Percentiles rank a stretch among this genome's conserved stretches.
These are phyloP conservation scores for Tremella fuciformis DNA, from an alignment of 768 basidiomycete genomes.

Conservation along the genomic window DNA sequence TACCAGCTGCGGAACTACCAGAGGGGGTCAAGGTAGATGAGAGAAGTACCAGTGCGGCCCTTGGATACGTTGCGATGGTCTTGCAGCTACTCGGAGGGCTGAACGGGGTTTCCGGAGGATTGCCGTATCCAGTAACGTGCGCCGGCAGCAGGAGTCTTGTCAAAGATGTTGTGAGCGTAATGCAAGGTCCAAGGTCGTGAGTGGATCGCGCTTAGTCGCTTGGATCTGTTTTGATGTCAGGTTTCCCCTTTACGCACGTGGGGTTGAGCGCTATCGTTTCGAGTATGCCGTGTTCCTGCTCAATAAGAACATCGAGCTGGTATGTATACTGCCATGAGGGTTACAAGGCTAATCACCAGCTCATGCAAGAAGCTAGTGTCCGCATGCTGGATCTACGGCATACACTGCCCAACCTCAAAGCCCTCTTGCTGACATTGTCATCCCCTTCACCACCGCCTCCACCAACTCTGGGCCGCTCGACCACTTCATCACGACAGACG, in stretches of 20 bases:
- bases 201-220: slow-evolving; percentile 48
- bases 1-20: slow-evolving; percentile 59
- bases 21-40: slow-evolving; percentile 58
- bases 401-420: slow-evolving; percentile 94
- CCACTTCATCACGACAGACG: slow-evolving; percentile 6
- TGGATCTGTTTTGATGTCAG: slow-evolving; percentile 54
- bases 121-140: slow-evolving; percentile 87
- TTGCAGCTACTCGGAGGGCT: slow-evolving; percentile 78
- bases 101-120: slow-evolving; percentile 56
- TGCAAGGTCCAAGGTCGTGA: slow-evolving; percentile 92
- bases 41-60: slow-evolving; percentile 78
- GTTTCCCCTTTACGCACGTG: slow-evolving; percentile 91
- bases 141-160: slow-evolving; percentile 87
- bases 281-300: slow-evolving; percentile 95
- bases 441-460: slow-evolving; percentile 27
- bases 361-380: slow-evolving; percentile 86
- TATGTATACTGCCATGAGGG: slow-evolving; percentile 51
- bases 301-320: slow-evolving; percentile 96
- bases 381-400: slow-evolving; percentile 89
- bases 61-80: slow-evolving; percentile 86
- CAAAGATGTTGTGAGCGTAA: slow-evolving; percentile 85
- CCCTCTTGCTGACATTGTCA: slow-evolving; percentile 68
- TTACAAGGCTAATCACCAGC: slow-evolving; percentile 55
- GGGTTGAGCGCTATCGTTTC: slow-evolving; percentile 93
- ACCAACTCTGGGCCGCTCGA: neutral